phyloP scores from a whole-genome alignment of 306 rosid genomes.

The Cucumis hystrix region DNA sequence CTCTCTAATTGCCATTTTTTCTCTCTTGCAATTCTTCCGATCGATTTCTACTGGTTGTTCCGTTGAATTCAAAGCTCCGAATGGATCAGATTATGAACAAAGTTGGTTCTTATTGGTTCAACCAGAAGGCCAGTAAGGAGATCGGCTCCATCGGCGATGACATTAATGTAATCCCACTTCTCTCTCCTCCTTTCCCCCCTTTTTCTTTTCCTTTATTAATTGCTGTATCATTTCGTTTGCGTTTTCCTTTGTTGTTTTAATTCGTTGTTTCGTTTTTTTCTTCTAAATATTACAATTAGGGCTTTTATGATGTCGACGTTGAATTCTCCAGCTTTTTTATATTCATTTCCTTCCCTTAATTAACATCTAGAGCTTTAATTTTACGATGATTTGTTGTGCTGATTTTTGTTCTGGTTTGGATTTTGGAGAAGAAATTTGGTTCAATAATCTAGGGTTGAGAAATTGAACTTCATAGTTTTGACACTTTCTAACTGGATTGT shows the following conservation, averaged over 20 bases:
- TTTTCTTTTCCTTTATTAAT: neutral
- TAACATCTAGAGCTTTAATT: neutral
- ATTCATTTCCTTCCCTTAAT: neutral
- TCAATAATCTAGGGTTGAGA: neutral
- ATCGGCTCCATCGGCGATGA: slow-evolving; percentile 8
- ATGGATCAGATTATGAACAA: slow-evolving; percentile 16
- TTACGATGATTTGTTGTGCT: neutral
- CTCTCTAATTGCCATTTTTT: neutral
- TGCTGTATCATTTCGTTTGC: neutral
- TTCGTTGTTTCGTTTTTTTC: neutral
- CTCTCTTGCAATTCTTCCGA: neutral
- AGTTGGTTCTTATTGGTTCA: slow-evolving; percentile 12
- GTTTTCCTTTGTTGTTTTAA: neutral
- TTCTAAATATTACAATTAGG: neutral
- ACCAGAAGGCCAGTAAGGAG: slow-evolving; percentile 10
- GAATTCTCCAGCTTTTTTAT: neutral
- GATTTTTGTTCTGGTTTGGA: neutral
- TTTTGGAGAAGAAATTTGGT: neutral
- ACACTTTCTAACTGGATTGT: neutral
- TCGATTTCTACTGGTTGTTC: neutral
- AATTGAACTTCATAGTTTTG: neutral
- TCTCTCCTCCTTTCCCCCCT: neutral
- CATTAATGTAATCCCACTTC: neutral
- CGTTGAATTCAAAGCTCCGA: neutral
- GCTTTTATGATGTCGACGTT: slow-evolving; percentile 2